Evolutionary conservation across 129 eudicot species (phyloP).

Genomic region (Flaveria linearis): DNA sequence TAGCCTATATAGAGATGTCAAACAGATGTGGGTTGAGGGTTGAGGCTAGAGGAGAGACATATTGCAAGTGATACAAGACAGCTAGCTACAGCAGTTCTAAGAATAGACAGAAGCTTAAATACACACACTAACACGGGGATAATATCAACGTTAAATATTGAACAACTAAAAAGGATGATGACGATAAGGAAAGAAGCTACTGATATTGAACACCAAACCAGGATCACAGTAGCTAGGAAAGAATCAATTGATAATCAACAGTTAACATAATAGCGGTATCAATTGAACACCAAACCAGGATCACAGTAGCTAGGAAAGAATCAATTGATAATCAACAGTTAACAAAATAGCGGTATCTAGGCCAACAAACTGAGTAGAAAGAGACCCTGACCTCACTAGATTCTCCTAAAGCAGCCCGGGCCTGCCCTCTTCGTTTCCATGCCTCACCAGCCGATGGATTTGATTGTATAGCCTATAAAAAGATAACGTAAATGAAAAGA

Average conservation of each 20-base stretch:
- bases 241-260: neutral
- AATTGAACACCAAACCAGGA: neutral
- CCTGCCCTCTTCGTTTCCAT: constrained; percentile 99
- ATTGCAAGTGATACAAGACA: constrained; percentile 21
- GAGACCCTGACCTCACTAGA: constrained; percentile 65
- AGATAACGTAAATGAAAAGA: constrained; percentile 9
- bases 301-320: neutral
- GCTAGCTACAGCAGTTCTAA: constrained; percentile 2
- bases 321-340: neutral
- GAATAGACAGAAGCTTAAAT: constrained; percentile 18
- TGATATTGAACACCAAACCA: neutral
- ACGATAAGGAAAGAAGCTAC: constrained; percentile 16
- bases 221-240: neutral
- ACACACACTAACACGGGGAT: neutral
- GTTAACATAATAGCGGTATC: neutral
- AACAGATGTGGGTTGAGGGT: constrained; percentile 3
- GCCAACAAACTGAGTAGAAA: constrained; percentile 24
- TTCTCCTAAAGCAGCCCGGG: constrained; percentile 98
- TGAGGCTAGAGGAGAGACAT: neutral
- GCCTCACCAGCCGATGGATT: constrained; percentile 99
- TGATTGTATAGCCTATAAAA: constrained; percentile 71
- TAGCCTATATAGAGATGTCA: constrained; percentile 16
- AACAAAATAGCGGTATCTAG: neutral
- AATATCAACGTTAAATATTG: neutral
- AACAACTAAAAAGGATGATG: neutral